Evolutionary conservation across 1,284 basidiomycete species (phyloP).

Genomic region (Cutaneotrichosporon daszewskae): DNA sequence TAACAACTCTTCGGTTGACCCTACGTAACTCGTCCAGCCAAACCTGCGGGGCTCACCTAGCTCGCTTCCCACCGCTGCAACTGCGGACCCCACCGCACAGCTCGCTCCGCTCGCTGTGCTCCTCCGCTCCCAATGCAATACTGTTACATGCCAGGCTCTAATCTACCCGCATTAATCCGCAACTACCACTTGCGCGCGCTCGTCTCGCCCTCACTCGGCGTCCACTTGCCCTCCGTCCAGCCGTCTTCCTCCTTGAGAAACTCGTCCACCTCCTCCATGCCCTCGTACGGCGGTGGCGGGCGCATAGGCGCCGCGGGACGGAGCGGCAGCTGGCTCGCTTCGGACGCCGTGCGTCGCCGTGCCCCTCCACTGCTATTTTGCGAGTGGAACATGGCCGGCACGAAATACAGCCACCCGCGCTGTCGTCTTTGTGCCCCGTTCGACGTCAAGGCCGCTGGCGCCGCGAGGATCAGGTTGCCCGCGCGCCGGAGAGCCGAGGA

Average conservation of each 20-base stretch:
- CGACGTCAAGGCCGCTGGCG: constrained; percentile 36
- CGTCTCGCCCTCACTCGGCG: not conserved
- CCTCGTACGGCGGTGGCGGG: constrained; percentile 7
- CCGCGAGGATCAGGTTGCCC: constrained; percentile 38
- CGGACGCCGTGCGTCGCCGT: constrained; percentile 35
- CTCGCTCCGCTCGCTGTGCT: not conserved
- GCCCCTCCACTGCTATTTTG: constrained; percentile 4
- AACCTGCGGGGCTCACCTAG: too few species aligned
- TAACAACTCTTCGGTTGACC: too few species aligned
- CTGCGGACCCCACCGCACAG: too few species aligned
- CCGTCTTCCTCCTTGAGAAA: constrained; percentile 22
- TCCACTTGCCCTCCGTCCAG: not conserved
- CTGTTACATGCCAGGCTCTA: not conserved
- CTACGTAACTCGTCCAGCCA: too few species aligned
- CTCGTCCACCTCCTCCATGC: constrained; percentile 33
- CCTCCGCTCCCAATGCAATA: not conserved
- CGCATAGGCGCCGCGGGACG: constrained; percentile 15
- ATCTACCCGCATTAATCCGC: not conserved
- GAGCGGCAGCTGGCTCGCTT: constrained; percentile 34
- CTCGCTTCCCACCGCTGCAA: too few species aligned
- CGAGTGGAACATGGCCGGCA: constrained; percentile 42
- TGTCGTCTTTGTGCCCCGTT: constrained; percentile 13
- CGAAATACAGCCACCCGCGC: constrained; percentile 40
- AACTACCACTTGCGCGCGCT: too few species aligned
- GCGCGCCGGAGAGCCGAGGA: constrained; percentile 32